phyloP scores from a whole-genome alignment of 768 basidiomycete genomes.

The Tubosaeta sp. region DNA sequence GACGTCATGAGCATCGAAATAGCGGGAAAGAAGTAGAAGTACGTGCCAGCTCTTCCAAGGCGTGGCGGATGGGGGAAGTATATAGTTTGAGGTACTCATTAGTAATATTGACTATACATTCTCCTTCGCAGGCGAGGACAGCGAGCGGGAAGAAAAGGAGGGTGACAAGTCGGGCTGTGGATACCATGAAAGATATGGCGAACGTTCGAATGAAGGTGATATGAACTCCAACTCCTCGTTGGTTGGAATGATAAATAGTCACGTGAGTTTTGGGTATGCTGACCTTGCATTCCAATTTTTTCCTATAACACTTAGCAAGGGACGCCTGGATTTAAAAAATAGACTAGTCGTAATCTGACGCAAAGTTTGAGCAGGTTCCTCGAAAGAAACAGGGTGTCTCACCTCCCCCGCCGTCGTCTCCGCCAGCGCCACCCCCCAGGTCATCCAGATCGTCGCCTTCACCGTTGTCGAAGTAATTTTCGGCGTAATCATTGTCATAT shows the following conservation, averaged over 20 bases:
- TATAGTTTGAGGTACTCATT: slow-evolving; percentile 52
- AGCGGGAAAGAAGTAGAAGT: neutral
- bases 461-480: slow-evolving; percentile 89
- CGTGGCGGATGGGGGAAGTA: slow-evolving; percentile 35
- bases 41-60: slow-evolving; percentile 43
- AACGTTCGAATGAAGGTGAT: neutral
- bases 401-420: slow-evolving; percentile 62
- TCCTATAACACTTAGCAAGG: neutral
- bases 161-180: slow-evolving; percentile 16
- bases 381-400: slow-evolving; percentile 1
- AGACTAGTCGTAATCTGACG: slow-evolving; percentile 27
- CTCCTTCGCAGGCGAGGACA: slow-evolving; percentile 62
- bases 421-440: slow-evolving; percentile 64
- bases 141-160: slow-evolving; percentile 32
- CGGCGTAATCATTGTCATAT: slow-evolving; percentile 88
- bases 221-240: slow-evolving; percentile 1
- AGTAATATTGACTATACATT: slow-evolving; percentile 61
- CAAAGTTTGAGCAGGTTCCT: neutral
- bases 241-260: slow-evolving; percentile 6
- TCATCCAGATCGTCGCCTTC: slow-evolving; percentile 80
- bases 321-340: neutral
- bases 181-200: slow-evolving; percentile 19
- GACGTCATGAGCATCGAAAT: neutral
- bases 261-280: slow-evolving; percentile 18
- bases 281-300: neutral